Conservation (phyloP, 306 rosid genomes). For the Ceratonia siliqua region DNA sequence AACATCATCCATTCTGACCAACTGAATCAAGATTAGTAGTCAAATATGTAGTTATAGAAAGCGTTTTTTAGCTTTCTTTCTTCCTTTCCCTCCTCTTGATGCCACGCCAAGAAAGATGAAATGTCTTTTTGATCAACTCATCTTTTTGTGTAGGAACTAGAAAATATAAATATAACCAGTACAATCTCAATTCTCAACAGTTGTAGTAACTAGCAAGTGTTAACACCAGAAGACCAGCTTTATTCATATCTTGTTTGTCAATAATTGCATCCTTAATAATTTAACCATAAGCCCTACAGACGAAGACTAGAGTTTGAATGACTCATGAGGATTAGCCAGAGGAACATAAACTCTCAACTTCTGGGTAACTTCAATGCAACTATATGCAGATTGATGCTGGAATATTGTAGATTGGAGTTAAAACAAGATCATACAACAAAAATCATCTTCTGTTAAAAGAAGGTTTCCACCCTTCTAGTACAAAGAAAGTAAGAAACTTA, state of each 20-base stretch:
- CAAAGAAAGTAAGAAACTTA: conserved; percentile 5
- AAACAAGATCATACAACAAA: conserved; percentile 16
- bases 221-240: not conserved
- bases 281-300: not conserved
- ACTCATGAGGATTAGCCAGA: not conserved
- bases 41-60: not conserved
- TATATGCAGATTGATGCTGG: not conserved
- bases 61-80: too few species aligned
- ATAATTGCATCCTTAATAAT: not conserved
- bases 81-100: not conserved
- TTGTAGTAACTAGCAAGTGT: not conserved
- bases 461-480: conserved; percentile 2
- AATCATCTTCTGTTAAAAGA: conserved; percentile 18
- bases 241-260: not conserved
- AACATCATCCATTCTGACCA: too few species aligned
- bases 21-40: too few species aligned
- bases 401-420: conserved; percentile 5
- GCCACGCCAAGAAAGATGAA: not conserved
- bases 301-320: not conserved
- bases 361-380: not conserved
- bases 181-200: not conserved
- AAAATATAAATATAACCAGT: not conserved
- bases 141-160: not conserved
- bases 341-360: not conserved
- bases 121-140: not conserved